These are phyloP conservation scores for Penicillium coprophilum DNA, from an alignment of 495 filamentous ascomycete species.

Conservation along the genomic window DNA sequence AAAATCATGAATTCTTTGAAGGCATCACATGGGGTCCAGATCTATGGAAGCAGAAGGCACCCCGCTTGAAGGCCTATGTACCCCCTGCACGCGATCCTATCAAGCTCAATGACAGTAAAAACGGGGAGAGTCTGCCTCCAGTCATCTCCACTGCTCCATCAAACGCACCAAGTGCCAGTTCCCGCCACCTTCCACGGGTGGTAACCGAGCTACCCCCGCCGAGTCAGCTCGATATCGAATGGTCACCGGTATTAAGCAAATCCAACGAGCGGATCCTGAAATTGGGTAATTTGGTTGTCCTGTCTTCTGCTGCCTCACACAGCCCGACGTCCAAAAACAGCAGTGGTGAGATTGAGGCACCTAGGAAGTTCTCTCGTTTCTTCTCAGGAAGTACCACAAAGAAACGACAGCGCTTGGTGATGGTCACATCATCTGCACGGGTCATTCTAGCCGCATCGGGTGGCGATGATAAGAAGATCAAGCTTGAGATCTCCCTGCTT, in stretches of 20 bases:
- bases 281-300: slow-evolving; percentile 83
- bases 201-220: slow-evolving; percentile 96
- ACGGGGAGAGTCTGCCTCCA: slow-evolving; percentile 47
- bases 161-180: slow-evolving; percentile 37
- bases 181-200: slow-evolving; percentile 68
- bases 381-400: slow-evolving; percentile 89
- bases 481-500: slow-evolving; percentile 82
- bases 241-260: slow-evolving; percentile 91
- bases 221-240: slow-evolving; percentile 96
- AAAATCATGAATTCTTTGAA: slow-evolving; percentile 97
- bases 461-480: slow-evolving; percentile 93
- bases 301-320: slow-evolving; percentile 67
- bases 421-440: slow-evolving; percentile 89
- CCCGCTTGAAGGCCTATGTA: slow-evolving; percentile 81
- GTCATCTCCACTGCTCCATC: slow-evolving; percentile 50
- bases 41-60: slow-evolving; percentile 89
- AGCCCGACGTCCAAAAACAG: slow-evolving; percentile 68
- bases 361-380: slow-evolving; percentile 88
- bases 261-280: slow-evolving; percentile 94
- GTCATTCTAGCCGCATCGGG: slow-evolving; percentile 89
- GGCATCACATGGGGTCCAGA: slow-evolving; percentile 80
- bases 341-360: slow-evolving; percentile 56
- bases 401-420: slow-evolving; percentile 87
- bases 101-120: slow-evolving; percentile 66
- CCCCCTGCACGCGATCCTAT: slow-evolving; percentile 80